A percentile compares a stretch with the other conserved stretches of the same genome.
phyloP scores from a whole-genome alignment of 495 filamentous ascomycete species.

The Lineolata rhizophorae region DNA sequence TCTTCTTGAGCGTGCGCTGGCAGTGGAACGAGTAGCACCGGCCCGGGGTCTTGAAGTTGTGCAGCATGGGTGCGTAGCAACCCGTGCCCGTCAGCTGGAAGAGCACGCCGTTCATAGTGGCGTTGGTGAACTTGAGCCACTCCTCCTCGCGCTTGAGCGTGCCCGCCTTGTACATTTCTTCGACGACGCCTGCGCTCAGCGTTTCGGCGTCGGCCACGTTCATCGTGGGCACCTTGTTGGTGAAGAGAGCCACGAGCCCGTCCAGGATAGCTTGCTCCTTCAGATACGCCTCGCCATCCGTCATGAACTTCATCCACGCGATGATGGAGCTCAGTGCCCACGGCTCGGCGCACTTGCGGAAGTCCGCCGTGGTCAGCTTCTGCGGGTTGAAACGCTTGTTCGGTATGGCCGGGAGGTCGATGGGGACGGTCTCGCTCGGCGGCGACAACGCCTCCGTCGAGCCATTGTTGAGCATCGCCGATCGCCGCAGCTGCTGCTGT shows the following conservation, averaged over 20 bases:
- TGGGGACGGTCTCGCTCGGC: constrained; percentile 25
- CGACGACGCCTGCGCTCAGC: constrained; percentile 55
- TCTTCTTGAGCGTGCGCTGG: constrained; percentile 81
- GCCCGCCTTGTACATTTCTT: constrained; percentile 57
- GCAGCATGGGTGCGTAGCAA: constrained; percentile 70
- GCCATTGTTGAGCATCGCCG: constrained; percentile 16
- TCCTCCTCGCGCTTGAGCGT: constrained; percentile 79
- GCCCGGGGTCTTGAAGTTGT: constrained; percentile 48
- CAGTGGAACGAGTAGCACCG: constrained; percentile 92
- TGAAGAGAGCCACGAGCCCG: constrained; percentile 75
- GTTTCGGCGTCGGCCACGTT: constrained; percentile 93
- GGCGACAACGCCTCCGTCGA: constrained; percentile 24
- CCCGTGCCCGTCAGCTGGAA: constrained; percentile 85
- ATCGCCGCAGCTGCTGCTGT: constrained; percentile 23
- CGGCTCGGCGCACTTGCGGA: constrained; percentile 68
- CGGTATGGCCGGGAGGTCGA: constrained; percentile 27
- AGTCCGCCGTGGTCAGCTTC: constrained; percentile 68
- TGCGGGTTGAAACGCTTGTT: constrained; percentile 45
- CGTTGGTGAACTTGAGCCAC: constrained; percentile 81
- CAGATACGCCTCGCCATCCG: constrained; percentile 65
- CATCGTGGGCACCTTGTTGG: constrained; percentile 94
- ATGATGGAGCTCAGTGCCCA: constrained; percentile 87
- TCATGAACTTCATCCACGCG: constrained; percentile 68
- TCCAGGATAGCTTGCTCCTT: constrained; percentile 64
- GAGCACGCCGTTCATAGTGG: constrained; percentile 61